A percentile compares a stretch with the other conserved stretches of the same genome.
phyloP scores from a whole-genome alignment of 2,329 filamentous ascomycete genomes.

The Trichophyton simii region DNA sequence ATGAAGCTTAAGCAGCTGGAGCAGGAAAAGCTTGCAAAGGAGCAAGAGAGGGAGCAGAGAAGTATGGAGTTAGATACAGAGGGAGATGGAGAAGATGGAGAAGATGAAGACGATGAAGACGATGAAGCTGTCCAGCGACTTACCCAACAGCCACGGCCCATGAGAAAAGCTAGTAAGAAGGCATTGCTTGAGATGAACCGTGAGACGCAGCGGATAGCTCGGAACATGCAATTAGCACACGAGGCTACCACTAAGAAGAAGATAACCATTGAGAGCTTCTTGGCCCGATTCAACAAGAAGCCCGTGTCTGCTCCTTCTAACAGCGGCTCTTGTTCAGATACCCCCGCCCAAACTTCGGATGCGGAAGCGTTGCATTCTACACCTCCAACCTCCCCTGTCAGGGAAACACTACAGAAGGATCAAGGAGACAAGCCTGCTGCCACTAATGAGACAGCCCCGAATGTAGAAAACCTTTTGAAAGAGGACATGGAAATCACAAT shows the following conservation, averaged over 20 bases:
- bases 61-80: conserved; percentile 25
- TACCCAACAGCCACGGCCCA: conserved; percentile 47
- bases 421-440: neutral
- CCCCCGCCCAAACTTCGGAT: conserved; percentile 34
- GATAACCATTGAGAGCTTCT: conserved; percentile 68
- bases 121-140: conserved; percentile 50
- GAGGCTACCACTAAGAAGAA: conserved; percentile 86
- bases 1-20: conserved; percentile 58
- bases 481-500: conserved; percentile 1
- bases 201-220: conserved; percentile 80
- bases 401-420: conserved; percentile 15
- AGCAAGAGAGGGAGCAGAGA: conserved; percentile 20
- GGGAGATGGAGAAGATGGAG: conserved; percentile 27
- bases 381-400: conserved; percentile 56
- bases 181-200: conserved; percentile 88
- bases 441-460: neutral
- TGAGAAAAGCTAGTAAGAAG: conserved; percentile 82
- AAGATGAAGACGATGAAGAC: conserved; percentile 48
- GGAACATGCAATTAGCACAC: conserved; percentile 83
- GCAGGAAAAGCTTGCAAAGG: conserved; percentile 25
- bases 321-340: conserved; percentile 36
- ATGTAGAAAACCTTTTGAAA: neutral
- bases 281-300: conserved; percentile 71
- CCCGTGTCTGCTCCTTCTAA: conserved; percentile 20
- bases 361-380: conserved; percentile 42